Base-by-base conservation (phyloP, 768 basidiomycete genomes). In the Termitomyces sp. region DNA sequence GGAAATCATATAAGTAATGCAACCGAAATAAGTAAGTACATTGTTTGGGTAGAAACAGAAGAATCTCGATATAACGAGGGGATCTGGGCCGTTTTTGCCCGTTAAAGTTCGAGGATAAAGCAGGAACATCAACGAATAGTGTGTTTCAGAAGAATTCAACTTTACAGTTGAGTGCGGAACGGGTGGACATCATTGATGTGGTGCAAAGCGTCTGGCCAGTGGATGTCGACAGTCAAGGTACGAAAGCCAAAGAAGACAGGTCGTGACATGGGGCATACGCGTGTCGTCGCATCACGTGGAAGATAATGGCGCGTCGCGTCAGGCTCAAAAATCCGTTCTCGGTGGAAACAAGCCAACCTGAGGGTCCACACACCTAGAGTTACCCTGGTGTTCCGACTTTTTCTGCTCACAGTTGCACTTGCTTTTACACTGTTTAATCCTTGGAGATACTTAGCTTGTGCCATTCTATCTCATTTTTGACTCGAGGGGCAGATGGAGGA, bases 101-200 rank as follows among this genome's bases (percentile, higher is more conserved):
- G 46, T 60, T 63, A 1, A 63, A 63, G 51, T 60, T 59, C n/a
- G 58, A 48, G 55, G 39, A 42, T 34, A 52, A 42, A 54, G 42
- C 22, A 30, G 6, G 33, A 20, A 16, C 18, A 34, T 55, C 20
- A n/a, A 31, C 13, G 41, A 20, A 24, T 20, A 42, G 18, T 50
- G 33, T 18, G 18, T 27, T 41, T 18, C 9, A 7, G n/a, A 3
- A 27, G 16, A 55, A 3, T 24, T 48, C 18, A 4, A 18, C 36
- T 20, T 8, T 33, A 9, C 6, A 1, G 18, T 33, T 20, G 4
- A 8, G 6, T 6, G 16, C 7, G 41, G 33, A 39, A n/a, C 49
- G 36, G 20, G 5, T 1, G 39, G 27, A 7, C 4, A 33, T 34
- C 16, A 31, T 48, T 58, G 57, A 61, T 62, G 49, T 47, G 36